phyloP scores from a whole-genome alignment of 768 basidiomycete species.

The Pulveroboletus sp. region DNA sequence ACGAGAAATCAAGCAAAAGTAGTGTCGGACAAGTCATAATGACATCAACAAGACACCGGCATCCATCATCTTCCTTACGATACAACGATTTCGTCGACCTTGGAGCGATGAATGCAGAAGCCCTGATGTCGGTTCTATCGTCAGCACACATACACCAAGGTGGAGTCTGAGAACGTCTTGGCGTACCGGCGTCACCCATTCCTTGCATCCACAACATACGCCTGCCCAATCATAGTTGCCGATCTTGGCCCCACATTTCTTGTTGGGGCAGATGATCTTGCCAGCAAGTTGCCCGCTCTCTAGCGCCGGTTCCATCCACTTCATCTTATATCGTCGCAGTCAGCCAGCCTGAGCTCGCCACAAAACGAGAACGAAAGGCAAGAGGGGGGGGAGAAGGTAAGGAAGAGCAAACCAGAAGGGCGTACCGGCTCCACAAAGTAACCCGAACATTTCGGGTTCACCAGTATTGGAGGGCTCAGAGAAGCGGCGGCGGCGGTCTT shows the following conservation, averaged over 20 bases:
- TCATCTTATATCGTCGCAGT: constrained; percentile 55
- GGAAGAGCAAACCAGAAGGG: background rate
- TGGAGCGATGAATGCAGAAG: constrained; percentile 64
- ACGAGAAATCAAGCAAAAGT: background rate
- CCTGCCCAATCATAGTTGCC: constrained; percentile 99
- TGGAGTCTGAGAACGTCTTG: background rate
- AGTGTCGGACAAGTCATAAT: background rate
- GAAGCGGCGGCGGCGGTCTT: constrained; percentile 7
- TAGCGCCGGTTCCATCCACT: constrained; percentile 91
- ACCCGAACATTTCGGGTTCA: constrained; percentile 85
- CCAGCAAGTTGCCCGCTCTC: constrained; percentile 74
- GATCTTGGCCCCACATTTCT: constrained; percentile 84
- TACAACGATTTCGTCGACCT: constrained; percentile 56
- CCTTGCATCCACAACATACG: constrained; percentile 82
- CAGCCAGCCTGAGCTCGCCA: background rate
- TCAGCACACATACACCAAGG: background rate
- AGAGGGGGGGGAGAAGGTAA: background rate
- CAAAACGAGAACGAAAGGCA: too few relatives aligned
- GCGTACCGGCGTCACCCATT: constrained; percentile 84
- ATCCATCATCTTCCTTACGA: background rate
- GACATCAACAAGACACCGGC: background rate
- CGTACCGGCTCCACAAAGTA: constrained; percentile 93
- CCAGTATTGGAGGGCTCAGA: constrained; percentile 59
- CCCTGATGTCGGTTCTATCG: constrained; percentile 24
- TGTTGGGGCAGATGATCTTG: constrained; percentile 89